phyloP scores from a whole-genome alignment of 805 yeast species.

The Yamadazyma akitaensis region DNA sequence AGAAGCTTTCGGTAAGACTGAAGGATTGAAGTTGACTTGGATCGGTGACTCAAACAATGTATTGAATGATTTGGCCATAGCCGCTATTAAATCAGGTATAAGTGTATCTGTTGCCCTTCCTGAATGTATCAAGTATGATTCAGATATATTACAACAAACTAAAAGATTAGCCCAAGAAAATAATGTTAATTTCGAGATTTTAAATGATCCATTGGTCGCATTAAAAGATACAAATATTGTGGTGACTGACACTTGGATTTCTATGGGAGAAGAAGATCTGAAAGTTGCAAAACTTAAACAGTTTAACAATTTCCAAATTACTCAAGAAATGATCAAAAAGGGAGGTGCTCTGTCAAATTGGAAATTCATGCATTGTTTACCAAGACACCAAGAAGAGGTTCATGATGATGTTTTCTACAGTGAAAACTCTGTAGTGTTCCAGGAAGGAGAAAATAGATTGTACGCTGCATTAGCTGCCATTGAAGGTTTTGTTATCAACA shows the following conservation, averaged over 20 bases:
- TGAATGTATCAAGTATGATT: conserved; percentile 59
- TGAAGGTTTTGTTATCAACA: conserved; percentile 84
- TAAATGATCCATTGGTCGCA: conserved; percentile 75
- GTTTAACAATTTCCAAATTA: conserved; percentile 85
- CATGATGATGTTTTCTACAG: conserved; percentile 89
- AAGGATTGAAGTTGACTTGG: conserved; percentile 83
- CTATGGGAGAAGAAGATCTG: conserved; percentile 96
- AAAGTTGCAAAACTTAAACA: conserved; percentile 67
- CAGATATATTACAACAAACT: conserved; percentile 53
- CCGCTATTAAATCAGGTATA: conserved; percentile 81
- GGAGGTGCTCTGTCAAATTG: conserved; percentile 63
- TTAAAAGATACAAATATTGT: conserved; percentile 71
- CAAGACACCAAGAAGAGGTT: conserved; percentile 94
- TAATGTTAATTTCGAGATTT: conserved; percentile 44
- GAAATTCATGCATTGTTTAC: conserved; percentile 97
- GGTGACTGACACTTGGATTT: conserved; percentile 95
- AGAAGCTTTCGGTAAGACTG: conserved; percentile 61
- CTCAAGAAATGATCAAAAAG: conserved; percentile 53
- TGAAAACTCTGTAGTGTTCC: conserved; percentile 76
- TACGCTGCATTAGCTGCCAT: conserved; percentile 95
- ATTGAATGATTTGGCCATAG: conserved; percentile 87
- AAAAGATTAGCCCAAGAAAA: conserved; percentile 48
- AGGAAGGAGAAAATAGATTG: conserved; percentile 93
- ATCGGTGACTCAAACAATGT: conserved; percentile 97
- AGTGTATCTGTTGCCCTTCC: conserved; percentile 85